phyloP scores from a whole-genome alignment of 805 yeast species.

The Lipomyces yamadae region DNA sequence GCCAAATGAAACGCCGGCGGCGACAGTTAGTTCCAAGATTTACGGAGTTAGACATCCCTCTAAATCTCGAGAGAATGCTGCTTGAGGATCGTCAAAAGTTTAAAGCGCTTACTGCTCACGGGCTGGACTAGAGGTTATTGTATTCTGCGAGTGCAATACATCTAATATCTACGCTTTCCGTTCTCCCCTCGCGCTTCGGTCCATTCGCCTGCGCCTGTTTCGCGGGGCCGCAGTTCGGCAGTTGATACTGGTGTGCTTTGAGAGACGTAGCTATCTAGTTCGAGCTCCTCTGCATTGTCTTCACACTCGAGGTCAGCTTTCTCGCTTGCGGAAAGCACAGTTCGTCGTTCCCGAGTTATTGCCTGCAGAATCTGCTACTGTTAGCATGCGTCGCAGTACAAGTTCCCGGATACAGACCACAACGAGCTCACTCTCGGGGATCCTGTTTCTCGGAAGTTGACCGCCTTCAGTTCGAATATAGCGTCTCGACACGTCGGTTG shows the following conservation, averaged over 20 bases:
- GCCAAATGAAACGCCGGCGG: background rate
- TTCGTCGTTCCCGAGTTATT: slow-evolving; percentile 49
- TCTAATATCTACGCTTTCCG: slow-evolving; percentile 49
- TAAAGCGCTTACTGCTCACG: background rate
- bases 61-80: background rate
- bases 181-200: slow-evolving; percentile 76
- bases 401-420: slow-evolving; percentile 32
- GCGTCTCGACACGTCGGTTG: slow-evolving; percentile 69
- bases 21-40: background rate
- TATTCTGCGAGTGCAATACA: background rate
- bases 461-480: slow-evolving; percentile 58
- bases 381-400: background rate
- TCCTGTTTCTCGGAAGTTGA: slow-evolving; percentile 54
- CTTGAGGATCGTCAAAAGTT: background rate
- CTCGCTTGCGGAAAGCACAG: slow-evolving; percentile 45
- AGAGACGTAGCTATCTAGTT: slow-evolving; percentile 19
- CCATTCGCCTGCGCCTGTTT: slow-evolving; percentile 82
- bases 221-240: slow-evolving; percentile 54
- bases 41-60: background rate
- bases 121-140: background rate
- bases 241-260: slow-evolving; percentile 26
- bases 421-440: slow-evolving; percentile 50
- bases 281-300: slow-evolving; percentile 49
- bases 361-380: slow-evolving; percentile 40
- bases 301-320: slow-evolving; percentile 48